Evolutionary conservation across 495 filamentous ascomycete genomes (phyloP).

Genomic region (Lasiosphaeria hispida): DNA sequence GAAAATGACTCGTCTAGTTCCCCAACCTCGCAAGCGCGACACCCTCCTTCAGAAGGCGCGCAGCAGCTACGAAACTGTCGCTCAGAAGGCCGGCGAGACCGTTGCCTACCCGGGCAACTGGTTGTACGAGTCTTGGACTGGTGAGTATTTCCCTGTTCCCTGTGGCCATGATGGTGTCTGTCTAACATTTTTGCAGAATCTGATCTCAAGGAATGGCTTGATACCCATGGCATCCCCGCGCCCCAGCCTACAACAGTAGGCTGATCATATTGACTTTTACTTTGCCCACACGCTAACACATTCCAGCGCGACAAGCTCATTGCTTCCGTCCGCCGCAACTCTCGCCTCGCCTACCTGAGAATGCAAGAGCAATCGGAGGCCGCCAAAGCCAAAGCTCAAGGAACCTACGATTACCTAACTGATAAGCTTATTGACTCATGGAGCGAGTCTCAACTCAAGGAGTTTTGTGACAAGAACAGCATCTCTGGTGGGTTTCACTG

Average conservation of each 20-base stretch:
- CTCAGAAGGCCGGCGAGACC: slow-evolving; percentile 81
- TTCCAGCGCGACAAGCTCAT: slow-evolving; percentile 77
- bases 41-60: slow-evolving; percentile 73
- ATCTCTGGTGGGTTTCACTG: slow-evolving; percentile 47
- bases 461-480: slow-evolving; percentile 86
- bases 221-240: slow-evolving; percentile 81
- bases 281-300: background rate
- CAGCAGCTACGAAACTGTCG: slow-evolving; percentile 74
- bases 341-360: slow-evolving; percentile 70
- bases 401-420: slow-evolving; percentile 67
- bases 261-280: background rate
- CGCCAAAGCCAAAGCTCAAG: slow-evolving; percentile 58
- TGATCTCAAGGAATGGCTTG: slow-evolving; percentile 71
- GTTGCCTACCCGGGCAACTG: slow-evolving; percentile 89
- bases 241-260: slow-evolving; percentile 72
- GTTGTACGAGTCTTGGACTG: slow-evolving; percentile 84
- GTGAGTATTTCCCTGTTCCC: slow-evolving; percentile 40
- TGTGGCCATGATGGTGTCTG: background rate
- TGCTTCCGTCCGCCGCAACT: slow-evolving; percentile 85
- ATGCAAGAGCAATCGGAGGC: slow-evolving; percentile 48
- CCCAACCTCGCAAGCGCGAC: slow-evolving; percentile 84
- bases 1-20: slow-evolving; percentile 36
- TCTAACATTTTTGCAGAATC: slow-evolving; percentile 55
- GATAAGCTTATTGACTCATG: slow-evolving; percentile 86
- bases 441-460: slow-evolving; percentile 83